These are phyloP conservation scores for Fusarium clavum DNA, from an alignment of 2,329 filamentous ascomycete genomes.

Conservation along the genomic window DNA sequence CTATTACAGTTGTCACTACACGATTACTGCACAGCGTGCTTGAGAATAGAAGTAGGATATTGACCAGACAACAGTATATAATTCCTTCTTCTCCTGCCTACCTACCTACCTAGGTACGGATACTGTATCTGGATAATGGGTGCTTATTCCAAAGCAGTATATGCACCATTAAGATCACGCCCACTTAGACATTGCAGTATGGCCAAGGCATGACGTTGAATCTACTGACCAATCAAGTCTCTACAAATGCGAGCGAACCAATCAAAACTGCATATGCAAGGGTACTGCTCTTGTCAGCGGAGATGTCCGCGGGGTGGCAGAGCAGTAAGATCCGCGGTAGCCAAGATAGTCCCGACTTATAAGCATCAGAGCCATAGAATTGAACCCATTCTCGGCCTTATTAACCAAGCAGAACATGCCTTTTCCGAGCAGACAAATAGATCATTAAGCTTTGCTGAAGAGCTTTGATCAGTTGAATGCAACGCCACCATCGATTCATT, in stretches of 20 bases:
- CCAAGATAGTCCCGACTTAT: conserved; percentile 18
- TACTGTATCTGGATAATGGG: background rate
- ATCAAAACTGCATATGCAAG: conserved; percentile 5
- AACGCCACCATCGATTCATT: background rate
- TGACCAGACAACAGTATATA: background rate
- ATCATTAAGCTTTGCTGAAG: background rate
- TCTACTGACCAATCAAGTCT: conserved; percentile 30
- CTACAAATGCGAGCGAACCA: conserved; percentile 37
- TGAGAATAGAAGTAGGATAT: background rate
- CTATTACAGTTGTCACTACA: background rate
- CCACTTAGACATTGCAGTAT: background rate
- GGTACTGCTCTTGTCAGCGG: conserved; percentile 9
- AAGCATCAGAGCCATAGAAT: conserved; percentile 3
- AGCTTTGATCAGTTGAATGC: background rate
- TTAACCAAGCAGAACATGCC: conserved; percentile 29
- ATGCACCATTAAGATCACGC: background rate
- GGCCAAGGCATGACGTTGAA: background rate
- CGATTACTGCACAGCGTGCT: no score
- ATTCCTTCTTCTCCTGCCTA: background rate
- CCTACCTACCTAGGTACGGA: background rate
- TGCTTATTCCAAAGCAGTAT: background rate
- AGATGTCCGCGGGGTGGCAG: conserved; percentile 19
- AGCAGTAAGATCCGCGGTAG: conserved; percentile 8
- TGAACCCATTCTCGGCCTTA: background rate
- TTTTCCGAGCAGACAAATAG: conserved; percentile 41